Evolutionary conservation across 2,329 filamentous ascomycete species (phyloP).

Genomic region (Penicillium sp.): DNA sequence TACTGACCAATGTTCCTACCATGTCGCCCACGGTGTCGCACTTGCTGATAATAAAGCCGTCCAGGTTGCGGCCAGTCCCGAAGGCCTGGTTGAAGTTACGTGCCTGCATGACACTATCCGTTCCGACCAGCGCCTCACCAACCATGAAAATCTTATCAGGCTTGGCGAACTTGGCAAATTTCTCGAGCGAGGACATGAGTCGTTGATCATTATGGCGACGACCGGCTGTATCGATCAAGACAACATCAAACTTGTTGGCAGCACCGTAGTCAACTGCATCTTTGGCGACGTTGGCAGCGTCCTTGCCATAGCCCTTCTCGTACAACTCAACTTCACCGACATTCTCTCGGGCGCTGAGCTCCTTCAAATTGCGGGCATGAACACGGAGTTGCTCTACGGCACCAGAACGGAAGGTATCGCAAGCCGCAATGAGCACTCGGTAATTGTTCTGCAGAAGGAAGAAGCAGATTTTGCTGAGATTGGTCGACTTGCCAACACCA

Average conservation of each 20-base stretch:
- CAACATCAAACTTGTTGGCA: slow-evolving; percentile 78
- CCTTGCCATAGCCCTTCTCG: slow-evolving; percentile 96
- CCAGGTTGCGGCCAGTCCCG: slow-evolving; percentile 72
- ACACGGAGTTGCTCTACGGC: slow-evolving; percentile 96
- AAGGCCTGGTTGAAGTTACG: slow-evolving; percentile 95
- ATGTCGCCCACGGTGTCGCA: slow-evolving; percentile 99
- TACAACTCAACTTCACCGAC: slow-evolving; percentile 81
- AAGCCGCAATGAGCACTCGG: slow-evolving; percentile 87
- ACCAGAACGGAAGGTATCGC: slow-evolving; percentile 94
- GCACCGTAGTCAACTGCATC: slow-evolving; percentile 83
- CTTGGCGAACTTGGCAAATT: slow-evolving; percentile 92
- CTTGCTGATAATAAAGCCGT: slow-evolving; percentile 98
- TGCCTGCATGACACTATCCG: slow-evolving; percentile 91
- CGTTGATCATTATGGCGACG: slow-evolving; percentile 92
- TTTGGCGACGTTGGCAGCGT: slow-evolving; percentile 90
- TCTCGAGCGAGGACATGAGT: slow-evolving; percentile 94
- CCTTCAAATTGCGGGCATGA: slow-evolving; percentile 88
- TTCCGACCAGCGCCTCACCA: slow-evolving; percentile 85
- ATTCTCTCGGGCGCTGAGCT: slow-evolving; percentile 79
- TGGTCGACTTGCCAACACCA: slow-evolving; percentile 96
- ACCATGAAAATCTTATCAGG: slow-evolving; percentile 99
- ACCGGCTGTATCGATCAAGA: slow-evolving; percentile 94
- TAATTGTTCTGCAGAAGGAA: slow-evolving; percentile 97
- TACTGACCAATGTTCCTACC: slow-evolving; percentile 91
- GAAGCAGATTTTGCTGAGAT: slow-evolving; percentile 95